Base-by-base conservation (phyloP, 225 moss, liverwort and hornwort species). In the Bryoerythrophyllum caledonicum region DNA sequence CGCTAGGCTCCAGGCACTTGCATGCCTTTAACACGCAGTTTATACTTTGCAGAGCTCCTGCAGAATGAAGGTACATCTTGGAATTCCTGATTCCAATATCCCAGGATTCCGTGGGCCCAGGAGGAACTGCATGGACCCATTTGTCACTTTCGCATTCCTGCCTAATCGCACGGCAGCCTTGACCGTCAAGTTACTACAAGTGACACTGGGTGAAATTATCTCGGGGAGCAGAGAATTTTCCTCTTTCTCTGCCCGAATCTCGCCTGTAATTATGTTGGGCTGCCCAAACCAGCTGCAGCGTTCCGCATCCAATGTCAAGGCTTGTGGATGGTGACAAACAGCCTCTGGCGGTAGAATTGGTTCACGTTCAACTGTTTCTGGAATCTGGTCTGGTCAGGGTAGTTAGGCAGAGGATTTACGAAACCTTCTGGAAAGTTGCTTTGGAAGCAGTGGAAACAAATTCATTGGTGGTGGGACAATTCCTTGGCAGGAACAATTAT, bases 81-180 rank as follows among this genome's bases (percentile, higher is more conserved):
- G 58, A 37, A 68, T 76, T 76, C 68, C 20, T 56, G 46, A 30
- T 67, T 79, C 55, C 12, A 52, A 51, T 5, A 9, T 9, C 26
- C 25, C 32, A 3, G 4, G 73, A 80, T 64, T 63, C 65, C 75
- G 75, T 70, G 80, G 75, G 75, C 49, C 73, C 73, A 8, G 6
- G 8, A 10, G 25, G 5, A 12, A 7, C 11, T 43, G 13, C 73
- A 35, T 21, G 51, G 49, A 34, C 62, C 3, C 61, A 40, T 25
- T 40, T 40, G 74, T 11, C 25, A 62, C 63, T 6, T 49, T 19
- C 35, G 19, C 21, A 12, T 12, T 23, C 25, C 16, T 30, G 23
- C 70, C 24, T 28, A n/a, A 9, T 49, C 32, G 48, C 48, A 21
- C 23, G 11, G 63, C 23, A 27, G 55, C 67, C 76, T 81, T 81